Conservation (phyloP, 345 rosid genomes). For the Turnera subulata region DNA sequence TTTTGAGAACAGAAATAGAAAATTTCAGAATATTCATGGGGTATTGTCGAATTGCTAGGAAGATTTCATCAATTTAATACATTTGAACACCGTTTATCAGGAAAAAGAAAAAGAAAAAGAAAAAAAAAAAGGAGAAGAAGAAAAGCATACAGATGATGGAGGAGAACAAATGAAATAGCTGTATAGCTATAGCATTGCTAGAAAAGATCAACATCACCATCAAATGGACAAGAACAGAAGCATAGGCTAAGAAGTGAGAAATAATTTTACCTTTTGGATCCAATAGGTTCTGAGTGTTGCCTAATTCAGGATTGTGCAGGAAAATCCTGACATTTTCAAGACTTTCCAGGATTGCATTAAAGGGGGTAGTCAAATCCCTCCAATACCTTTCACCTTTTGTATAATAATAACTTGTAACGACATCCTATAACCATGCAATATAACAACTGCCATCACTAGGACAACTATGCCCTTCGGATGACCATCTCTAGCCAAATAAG, state of each 20-base stretch:
- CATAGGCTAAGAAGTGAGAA: not conserved
- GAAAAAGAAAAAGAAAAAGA: no score
- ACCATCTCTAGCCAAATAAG: no score
- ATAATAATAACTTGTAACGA: not conserved
- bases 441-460: not conserved
- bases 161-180: no score
- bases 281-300: not conserved
- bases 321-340: constrained; percentile 4
- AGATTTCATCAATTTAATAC: no score
- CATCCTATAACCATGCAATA: not conserved
- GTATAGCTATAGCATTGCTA: no score
- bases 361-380: not conserved
- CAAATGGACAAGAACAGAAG: not conserved
- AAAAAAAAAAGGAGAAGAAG: no score
- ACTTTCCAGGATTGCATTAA: not conserved
- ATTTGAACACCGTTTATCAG: no score
- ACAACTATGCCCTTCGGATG: not conserved
- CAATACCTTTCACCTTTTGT: not conserved
- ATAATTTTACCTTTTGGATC: constrained; percentile 1
- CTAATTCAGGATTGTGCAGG: constrained; percentile 8
- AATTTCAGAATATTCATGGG: no score
- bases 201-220: no score
- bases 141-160: no score
- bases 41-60: no score
- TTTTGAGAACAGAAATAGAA: no score